phyloP scores from a whole-genome alignment of 2,329 filamentous ascomycete species.

The Exophiala spinifera region DNA sequence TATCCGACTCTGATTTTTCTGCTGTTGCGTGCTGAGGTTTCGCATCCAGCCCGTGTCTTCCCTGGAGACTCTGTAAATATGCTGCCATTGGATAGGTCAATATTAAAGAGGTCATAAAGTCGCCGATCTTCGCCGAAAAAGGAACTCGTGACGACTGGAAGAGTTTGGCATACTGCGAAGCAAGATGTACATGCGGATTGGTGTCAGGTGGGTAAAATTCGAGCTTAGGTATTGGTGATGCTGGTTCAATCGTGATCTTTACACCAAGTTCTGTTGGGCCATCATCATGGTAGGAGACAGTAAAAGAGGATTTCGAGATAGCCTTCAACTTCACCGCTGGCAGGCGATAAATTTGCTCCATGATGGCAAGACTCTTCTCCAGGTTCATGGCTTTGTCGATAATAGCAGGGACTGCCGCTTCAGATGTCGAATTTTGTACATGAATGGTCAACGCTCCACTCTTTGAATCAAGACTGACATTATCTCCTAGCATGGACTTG shows the following conservation, averaged over 20 bases:
- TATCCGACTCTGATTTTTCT: background rate
- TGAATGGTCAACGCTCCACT: conserved; percentile 19
- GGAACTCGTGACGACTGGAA: conserved; percentile 12
- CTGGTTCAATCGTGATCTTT: conserved; percentile 10
- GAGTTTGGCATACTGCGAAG: conserved; percentile 12
- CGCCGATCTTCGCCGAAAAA: conserved; percentile 16
- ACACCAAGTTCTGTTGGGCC: conserved; percentile 11
- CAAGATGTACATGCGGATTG: conserved; percentile 24
- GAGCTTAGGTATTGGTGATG: conserved; percentile 10
- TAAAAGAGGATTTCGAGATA: conserved; percentile 19
- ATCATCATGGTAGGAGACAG: conserved; percentile 20
- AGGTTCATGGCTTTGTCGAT: conserved; percentile 21
- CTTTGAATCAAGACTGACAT: conserved; percentile 18
- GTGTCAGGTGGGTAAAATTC: conserved; percentile 18
- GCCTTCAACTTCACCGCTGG: conserved; percentile 18
- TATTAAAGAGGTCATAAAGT: conserved; percentile 33
- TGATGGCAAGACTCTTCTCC: conserved; percentile 24
- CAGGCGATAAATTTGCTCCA: conserved; percentile 21
- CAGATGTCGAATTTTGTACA: conserved; percentile 13
- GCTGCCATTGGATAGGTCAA: conserved; percentile 43
- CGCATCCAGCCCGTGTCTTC: conserved; percentile 7
- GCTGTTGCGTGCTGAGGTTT: background rate
- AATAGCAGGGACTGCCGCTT: conserved; percentile 17
- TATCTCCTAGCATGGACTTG: conserved; percentile 17
- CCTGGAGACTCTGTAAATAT: conserved; percentile 34